phyloP scores from a whole-genome alignment of 331 rosid genomes.

The Stylosanthes scabra region DNA sequence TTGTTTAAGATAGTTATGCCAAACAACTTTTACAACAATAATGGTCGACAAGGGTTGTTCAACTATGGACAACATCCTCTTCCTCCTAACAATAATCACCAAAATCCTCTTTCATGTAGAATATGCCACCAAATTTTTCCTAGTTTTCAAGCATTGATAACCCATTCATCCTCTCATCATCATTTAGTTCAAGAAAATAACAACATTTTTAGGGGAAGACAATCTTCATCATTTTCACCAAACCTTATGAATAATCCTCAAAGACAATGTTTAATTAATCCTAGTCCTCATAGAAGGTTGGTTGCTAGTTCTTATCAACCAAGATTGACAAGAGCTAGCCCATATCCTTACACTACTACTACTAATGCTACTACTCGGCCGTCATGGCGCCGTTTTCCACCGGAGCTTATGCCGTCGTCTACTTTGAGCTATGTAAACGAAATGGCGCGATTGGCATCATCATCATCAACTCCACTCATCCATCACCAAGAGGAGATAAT shows the following conservation, averaged over 20 bases:
- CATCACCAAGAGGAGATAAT: background rate
- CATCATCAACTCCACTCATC: background rate
- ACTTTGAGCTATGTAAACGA: background rate
- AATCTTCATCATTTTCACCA: background rate
- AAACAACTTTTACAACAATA: background rate
- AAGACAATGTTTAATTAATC: background rate
- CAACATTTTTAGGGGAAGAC: background rate
- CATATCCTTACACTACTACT: background rate
- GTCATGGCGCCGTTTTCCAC: background rate
- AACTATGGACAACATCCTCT: background rate
- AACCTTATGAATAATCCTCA: background rate
- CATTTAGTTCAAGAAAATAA: background rate
- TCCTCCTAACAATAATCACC: background rate
- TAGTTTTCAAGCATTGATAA: background rate
- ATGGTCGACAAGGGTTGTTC: background rate
- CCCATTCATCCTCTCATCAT: slow-evolving; percentile 20
- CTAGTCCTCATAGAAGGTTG: too few species aligned
- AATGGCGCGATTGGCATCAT: background rate
- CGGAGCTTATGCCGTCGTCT: background rate
- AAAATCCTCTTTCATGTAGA: slow-evolving; percentile 6
- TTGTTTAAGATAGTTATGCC: slow-evolving; percentile 3
- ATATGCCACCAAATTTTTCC: background rate
- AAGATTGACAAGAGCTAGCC: background rate
- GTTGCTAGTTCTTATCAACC: background rate
- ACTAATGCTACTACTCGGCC: too few species aligned